Evolutionary conservation across 495 filamentous ascomycete genomes (phyloP).

Genomic region (Xylaria longipes): DNA sequence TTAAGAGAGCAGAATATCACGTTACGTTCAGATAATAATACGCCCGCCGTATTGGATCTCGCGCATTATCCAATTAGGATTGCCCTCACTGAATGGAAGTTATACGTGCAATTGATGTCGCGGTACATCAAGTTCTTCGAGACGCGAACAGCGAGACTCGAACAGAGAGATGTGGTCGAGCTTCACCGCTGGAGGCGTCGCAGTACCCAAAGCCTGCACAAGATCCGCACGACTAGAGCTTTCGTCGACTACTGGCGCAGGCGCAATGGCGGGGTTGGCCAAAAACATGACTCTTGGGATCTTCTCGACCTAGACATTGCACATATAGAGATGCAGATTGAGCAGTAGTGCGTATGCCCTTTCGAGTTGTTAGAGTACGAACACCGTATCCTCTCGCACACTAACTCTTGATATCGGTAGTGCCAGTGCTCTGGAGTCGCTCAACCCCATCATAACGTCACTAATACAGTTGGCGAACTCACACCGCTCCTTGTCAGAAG

Average conservation of each 20-base stretch:
- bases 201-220: constrained; percentile 1
- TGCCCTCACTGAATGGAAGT: background rate
- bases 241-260: background rate
- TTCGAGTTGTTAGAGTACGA: background rate
- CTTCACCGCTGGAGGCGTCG: constrained; percentile 1
- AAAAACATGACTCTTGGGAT: background rate
- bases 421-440: background rate
- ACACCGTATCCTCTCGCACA: background rate
- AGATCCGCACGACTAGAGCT: background rate
- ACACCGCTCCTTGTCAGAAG: background rate
- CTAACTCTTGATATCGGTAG: background rate
- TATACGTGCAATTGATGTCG: background rate
- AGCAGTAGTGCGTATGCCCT: background rate
- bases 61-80: background rate
- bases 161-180: background rate
- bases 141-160: background rate
- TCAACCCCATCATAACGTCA: background rate
- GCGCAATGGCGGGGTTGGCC: background rate
- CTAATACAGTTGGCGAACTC: background rate
- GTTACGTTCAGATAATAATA: background rate
- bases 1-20: background rate
- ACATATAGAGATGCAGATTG: background rate
- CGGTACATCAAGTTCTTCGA: constrained; percentile 3
- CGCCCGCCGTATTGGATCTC: background rate
- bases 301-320: background rate